Percentiles rank a stretch among this genome's conserved stretches.
Conservation (phyloP, 805 yeast genomes). For the Ogataea philodendri region DNA sequence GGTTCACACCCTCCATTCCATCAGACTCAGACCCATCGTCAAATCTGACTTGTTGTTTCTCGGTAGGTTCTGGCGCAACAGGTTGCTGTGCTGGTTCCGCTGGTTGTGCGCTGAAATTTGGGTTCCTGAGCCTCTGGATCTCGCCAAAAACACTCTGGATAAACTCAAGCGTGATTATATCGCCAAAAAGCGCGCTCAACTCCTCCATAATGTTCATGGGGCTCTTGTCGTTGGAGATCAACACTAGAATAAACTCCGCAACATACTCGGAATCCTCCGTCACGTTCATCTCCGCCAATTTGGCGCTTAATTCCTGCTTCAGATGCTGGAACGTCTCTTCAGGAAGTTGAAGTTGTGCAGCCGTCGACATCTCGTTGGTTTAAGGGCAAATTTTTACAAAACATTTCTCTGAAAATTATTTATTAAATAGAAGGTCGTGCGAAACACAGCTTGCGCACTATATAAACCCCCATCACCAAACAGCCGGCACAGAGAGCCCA, state of each 20-base stretch:
- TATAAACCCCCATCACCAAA: conserved; percentile 2
- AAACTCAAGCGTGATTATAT: conserved; percentile 56
- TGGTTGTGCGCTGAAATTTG: conserved; percentile 10
- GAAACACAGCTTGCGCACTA: conserved; percentile 2
- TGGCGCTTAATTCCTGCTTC: conserved; percentile 42
- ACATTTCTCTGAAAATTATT: neutral
- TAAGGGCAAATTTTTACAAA: conserved; percentile 20
- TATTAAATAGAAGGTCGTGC: conserved; percentile 1
- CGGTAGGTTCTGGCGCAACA: conserved; percentile 23
- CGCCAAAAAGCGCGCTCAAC: conserved; percentile 58
- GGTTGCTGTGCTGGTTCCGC: conserved; percentile 15
- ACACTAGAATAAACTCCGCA: conserved; percentile 70
- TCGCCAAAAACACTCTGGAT: conserved; percentile 58
- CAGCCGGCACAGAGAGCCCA: conserved; percentile 5
- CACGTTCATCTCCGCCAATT: conserved; percentile 40
- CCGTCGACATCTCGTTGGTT: conserved; percentile 5
- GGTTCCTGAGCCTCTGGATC: conserved; percentile 40
- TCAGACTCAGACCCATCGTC: conserved; percentile 22
- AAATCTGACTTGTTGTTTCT: conserved; percentile 32
- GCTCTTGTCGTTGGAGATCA: conserved; percentile 66
- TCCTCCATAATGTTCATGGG: conserved; percentile 61
- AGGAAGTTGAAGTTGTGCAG: conserved; percentile 24
- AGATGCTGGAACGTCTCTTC: conserved; percentile 40
- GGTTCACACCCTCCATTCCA: conserved; percentile 21
- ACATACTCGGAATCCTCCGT: conserved; percentile 57